A percentile compares a stretch with the other conserved stretches of the same genome.
Conservation (phyloP, 1,284 basidiomycete genomes). For the Fomes fomentarius region DNA sequence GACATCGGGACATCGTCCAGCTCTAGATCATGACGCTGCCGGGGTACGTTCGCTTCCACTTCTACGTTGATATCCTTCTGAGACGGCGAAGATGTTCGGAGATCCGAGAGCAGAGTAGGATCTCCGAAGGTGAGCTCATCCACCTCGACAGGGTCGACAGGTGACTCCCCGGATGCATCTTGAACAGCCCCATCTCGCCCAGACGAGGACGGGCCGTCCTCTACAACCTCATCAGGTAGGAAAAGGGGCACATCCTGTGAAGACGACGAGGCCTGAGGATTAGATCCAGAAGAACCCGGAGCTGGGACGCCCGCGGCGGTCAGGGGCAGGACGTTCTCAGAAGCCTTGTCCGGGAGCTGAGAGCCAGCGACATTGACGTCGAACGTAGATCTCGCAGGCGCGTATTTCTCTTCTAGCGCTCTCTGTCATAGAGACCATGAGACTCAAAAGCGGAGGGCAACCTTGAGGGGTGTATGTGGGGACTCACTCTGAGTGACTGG, state of each 20-base stretch:
- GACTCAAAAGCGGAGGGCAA: too few relatives aligned
- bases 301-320: not conserved
- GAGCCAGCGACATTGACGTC: constrained; percentile 42
- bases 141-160: not conserved
- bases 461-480: too few relatives aligned
- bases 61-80: not conserved
- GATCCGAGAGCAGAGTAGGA: constrained; percentile 7
- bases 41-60: not conserved
- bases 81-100: not conserved
- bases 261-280: not conserved
- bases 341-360: constrained; percentile 5
- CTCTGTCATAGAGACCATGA: constrained; percentile 42
- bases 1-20: too few relatives aligned
- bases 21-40: too few relatives aligned
- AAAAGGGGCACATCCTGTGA: constrained; percentile 13
- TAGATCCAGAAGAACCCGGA: not conserved
- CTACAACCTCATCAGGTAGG: constrained; percentile 6
- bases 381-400: constrained; percentile 72
- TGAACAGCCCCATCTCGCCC: not conserved
- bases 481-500: constrained; percentile 72
- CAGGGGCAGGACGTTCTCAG: not conserved
- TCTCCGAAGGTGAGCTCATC: constrained; percentile 14
- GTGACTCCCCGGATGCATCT: not conserved
- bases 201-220: not conserved
- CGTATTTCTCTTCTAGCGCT: constrained; percentile 66